phyloP scores from a whole-genome alignment of 108 stramenopile species.

The Bacterosira constricta region DNA sequence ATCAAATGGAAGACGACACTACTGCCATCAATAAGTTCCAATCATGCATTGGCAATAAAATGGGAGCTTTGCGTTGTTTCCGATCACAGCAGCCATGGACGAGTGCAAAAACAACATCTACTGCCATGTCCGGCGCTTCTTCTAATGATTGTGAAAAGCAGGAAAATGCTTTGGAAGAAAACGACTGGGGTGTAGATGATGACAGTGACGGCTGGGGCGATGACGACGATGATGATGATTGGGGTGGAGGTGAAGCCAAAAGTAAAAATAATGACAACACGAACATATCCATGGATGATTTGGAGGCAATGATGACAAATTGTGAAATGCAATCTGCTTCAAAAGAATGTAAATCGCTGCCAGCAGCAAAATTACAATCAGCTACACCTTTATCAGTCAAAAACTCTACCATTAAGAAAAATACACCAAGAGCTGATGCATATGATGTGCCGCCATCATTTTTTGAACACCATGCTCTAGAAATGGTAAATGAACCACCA shows the following conservation, averaged over 20 bases:
- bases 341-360: not conserved
- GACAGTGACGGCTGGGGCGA: constrained; percentile 22
- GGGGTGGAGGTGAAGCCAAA: constrained; percentile 9
- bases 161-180: constrained; percentile 25
- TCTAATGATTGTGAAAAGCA: not conserved
- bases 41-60: constrained; percentile 38
- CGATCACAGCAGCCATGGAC: constrained; percentile 31
- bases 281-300: constrained; percentile 46
- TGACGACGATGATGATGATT: constrained; percentile 27
- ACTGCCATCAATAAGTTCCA: constrained; percentile 30
- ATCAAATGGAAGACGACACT: not conserved
- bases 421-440: not conserved
- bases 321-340: constrained; percentile 40
- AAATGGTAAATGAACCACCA: constrained; percentile 60
- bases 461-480: constrained; percentile 54
- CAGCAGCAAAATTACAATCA: constrained; percentile 11
- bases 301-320: constrained; percentile 65
- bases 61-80: constrained; percentile 53
- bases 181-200: constrained; percentile 60
- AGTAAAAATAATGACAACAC: not conserved
- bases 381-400: not conserved
- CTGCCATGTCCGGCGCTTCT: constrained; percentile 20
- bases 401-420: not conserved
- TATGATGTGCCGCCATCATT: constrained; percentile 30
- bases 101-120: constrained; percentile 23